Base-by-base conservation (phyloP, 2,329 filamentous ascomycete species). In the Fusarium devonianum region DNA sequence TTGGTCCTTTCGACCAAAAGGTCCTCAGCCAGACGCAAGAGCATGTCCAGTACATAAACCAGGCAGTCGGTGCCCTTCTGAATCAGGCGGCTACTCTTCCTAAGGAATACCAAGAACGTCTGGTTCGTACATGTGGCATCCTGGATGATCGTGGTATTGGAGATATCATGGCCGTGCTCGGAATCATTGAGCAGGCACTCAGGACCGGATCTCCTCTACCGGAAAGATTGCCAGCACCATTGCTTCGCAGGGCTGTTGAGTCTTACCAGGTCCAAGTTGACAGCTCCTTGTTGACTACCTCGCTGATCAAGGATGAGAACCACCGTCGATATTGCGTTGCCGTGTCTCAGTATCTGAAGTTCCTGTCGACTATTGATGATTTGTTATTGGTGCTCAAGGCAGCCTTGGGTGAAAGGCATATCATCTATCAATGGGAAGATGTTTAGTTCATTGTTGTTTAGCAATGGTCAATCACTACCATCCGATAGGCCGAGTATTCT, bases 91-190 rank as follows among this genome's bases (percentile, higher is more conserved):
- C 55, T 25, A 71, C 37, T 14, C 58, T 81, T 0, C 73, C 78
- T 0, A 60, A 65, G 2, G 58, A 72, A 1, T 67, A 78, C 2
- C 77, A 77, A 30, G 56, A 63, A 2, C 71, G 75, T 0, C 67
- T 81, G 0, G 65, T 69, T 0, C 66, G 56, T 1, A 62, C 67
- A 1, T 67, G 68, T 0, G 77, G 78, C 2, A 61, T 79, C 1
- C 58, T 74, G 1, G 73, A 78, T 21, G 72, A 78, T 12, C 64
- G 67, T 2, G 67, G 67, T n/a, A 74, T 81, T 8, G 77, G 74
- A 4, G 78, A 80, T 19, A 55, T 78, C 39, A 82, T 81, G 78
- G 75, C 76, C 1, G 76, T 80, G 2, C 58, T 81, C 1, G 68
- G 66, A 2, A 71, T 80, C 3, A 61, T 78, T 6, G 76, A 79